A percentile compares a stretch with the other conserved stretches of the same genome.
These are phyloP conservation scores for Botrytis deweyae DNA, from an alignment of 2,329 filamentous ascomycete genomes.

Conservation along the genomic window DNA sequence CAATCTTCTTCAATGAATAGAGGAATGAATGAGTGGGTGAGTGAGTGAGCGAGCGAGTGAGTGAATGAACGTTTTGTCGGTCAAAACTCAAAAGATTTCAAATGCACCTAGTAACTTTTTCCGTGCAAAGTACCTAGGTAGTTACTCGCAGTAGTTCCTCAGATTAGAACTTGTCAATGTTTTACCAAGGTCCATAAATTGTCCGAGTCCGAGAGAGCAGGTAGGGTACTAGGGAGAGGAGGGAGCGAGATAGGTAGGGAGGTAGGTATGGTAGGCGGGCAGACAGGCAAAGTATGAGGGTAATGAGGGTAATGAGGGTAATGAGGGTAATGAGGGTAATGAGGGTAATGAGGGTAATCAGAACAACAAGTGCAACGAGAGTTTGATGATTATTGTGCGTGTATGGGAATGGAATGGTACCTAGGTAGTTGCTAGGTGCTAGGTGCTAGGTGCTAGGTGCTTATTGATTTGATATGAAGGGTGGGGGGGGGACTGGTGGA, in stretches of 20 bases:
- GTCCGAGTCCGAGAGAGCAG: slow-evolving; percentile 2
- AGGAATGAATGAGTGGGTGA: neutral
- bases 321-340: no score
- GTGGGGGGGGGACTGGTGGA: neutral
- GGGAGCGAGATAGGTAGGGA: no score
- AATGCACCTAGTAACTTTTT: neutral
- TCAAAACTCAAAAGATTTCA: slow-evolving; percentile 7
- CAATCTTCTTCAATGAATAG: neutral
- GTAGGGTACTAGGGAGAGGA: neutral
- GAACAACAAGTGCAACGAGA: neutral
- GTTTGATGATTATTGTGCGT: no score
- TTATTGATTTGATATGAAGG: neutral
- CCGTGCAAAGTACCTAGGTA: neutral
- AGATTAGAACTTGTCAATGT: slow-evolving; percentile 1
- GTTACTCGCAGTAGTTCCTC: neutral
- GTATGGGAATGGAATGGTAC: no score
- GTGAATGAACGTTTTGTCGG: neutral
- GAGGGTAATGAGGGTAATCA: no score
- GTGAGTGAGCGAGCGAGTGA: neutral
- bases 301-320: neutral
- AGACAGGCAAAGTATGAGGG: neutral
- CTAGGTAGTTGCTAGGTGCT: no score
- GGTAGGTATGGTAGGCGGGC: neutral
- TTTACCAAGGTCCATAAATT: neutral
- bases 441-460: no score